phyloP scores from a whole-genome alignment of 1,284 basidiomycete genomes.

The Anthracocystis panici-leucophaei region DNA sequence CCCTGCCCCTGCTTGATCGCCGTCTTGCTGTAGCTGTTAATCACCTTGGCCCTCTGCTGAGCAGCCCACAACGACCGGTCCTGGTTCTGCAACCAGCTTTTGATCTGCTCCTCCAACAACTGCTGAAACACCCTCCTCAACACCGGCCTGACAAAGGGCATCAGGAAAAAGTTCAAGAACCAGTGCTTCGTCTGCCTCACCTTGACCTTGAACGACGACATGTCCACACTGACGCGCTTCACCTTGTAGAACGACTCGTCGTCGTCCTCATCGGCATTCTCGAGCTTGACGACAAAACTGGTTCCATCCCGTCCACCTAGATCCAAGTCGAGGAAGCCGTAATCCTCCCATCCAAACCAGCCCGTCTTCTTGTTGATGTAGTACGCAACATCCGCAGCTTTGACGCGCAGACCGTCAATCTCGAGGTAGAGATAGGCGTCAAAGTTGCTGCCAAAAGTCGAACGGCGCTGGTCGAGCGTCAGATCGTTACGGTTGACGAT shows the following conservation, averaged over 20 bases:
- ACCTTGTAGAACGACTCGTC: slow-evolving; percentile 72
- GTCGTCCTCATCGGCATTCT: slow-evolving; percentile 71
- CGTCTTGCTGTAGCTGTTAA: slow-evolving; percentile 66
- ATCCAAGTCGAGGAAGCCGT: slow-evolving; percentile 71
- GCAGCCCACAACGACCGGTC: slow-evolving; percentile 69
- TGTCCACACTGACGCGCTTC: slow-evolving; percentile 71
- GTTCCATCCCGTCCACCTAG: slow-evolving; percentile 71
- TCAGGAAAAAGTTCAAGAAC: slow-evolving; percentile 65
- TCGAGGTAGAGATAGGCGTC: slow-evolving; percentile 70
- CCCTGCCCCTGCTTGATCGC: slow-evolving; percentile 57
- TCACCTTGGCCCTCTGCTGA: slow-evolving; percentile 71
- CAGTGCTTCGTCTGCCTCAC: slow-evolving; percentile 62
- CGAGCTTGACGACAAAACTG: slow-evolving; percentile 71
- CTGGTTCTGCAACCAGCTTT: slow-evolving; percentile 53
- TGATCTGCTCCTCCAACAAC: slow-evolving; percentile 70
- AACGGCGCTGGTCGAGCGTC: slow-evolving; percentile 71
- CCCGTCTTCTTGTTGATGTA: slow-evolving; percentile 71
- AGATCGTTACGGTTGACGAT: slow-evolving; percentile 71
- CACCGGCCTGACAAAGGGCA: slow-evolving; percentile 60
- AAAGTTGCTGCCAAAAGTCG: slow-evolving; percentile 71
- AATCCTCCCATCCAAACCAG: slow-evolving; percentile 70
- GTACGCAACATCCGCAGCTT: slow-evolving; percentile 72
- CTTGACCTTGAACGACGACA: slow-evolving; percentile 66
- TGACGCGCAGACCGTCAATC: slow-evolving; percentile 71
- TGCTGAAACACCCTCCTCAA: slow-evolving; percentile 58